phyloP scores from a whole-genome alignment of 1,139 yeast genomes.

The Sugiyamaella grinbergsii region DNA sequence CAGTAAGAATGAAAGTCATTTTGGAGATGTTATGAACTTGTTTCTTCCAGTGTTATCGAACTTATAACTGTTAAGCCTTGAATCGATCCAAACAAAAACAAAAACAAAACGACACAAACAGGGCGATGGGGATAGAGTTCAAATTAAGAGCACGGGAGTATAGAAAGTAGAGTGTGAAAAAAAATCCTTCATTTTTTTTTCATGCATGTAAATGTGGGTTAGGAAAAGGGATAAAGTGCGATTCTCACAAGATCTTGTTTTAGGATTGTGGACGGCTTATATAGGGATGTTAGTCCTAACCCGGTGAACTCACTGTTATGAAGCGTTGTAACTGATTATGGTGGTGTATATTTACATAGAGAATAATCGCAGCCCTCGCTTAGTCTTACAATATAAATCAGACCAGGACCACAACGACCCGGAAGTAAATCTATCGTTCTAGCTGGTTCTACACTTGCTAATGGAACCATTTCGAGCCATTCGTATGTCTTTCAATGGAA shows the following conservation, averaged over 20 bases:
- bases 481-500: too few relatives aligned
- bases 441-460: too few relatives aligned
- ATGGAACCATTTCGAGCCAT: too few relatives aligned
- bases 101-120: neutral
- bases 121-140: neutral
- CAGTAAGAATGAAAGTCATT: conserved; percentile 95
- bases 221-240: neutral
- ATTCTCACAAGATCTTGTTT: neutral
- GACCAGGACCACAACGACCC: too few relatives aligned
- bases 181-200: conserved; percentile 12
- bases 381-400: too few relatives aligned
- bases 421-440: too few relatives aligned
- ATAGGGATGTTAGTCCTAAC: neutral
- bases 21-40: neutral
- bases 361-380: too few relatives aligned
- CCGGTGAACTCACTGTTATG: too few relatives aligned
- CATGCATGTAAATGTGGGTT: conserved; percentile 13
- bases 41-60: neutral
- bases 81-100: neutral
- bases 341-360: too few relatives aligned
- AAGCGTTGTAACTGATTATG: too few relatives aligned
- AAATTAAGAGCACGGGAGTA: neutral
- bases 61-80: neutral
- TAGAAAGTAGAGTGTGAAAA: conserved; percentile 9
- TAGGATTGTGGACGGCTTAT: neutral